phyloP scores from a whole-genome alignment of 345 rosid species.

The Bruguiera gymnorhiza region DNA sequence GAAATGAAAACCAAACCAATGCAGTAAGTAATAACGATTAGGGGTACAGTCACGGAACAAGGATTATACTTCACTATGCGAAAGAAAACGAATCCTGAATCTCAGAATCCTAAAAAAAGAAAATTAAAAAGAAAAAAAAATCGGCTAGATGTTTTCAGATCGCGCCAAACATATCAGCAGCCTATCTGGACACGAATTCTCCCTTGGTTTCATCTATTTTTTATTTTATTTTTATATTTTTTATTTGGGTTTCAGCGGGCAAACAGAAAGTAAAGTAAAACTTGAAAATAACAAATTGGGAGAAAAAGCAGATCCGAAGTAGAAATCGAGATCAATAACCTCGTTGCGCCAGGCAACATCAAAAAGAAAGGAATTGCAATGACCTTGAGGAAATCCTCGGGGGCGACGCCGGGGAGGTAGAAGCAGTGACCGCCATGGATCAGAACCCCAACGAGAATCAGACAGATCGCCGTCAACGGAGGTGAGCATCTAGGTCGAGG shows the following conservation, averaged over 20 bases:
- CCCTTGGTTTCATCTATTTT: not conserved
- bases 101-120: not conserved
- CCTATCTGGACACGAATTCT: not conserved
- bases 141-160: too few species aligned
- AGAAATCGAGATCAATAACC: slow-evolving; percentile 19
- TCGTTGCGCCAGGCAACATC: not conserved
- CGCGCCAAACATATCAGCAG: not conserved
- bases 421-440: slow-evolving; percentile 64
- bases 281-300: not conserved
- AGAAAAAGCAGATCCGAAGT: slow-evolving; percentile 12
- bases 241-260: not conserved
- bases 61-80: not conserved
- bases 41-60: too few species aligned
- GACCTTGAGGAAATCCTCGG: slow-evolving; percentile 87
- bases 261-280: not conserved
- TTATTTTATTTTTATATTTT: not conserved
- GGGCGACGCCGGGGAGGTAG: slow-evolving; percentile 99
- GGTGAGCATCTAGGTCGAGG: slow-evolving; percentile 26
- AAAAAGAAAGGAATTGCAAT: not conserved
- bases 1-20: not conserved
- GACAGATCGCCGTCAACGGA: slow-evolving; percentile 26
- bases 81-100: not conserved
- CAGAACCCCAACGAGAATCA: slow-evolving; percentile 31
- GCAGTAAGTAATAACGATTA: not conserved
- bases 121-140: not conserved